phyloP scores from a whole-genome alignment of 768 basidiomycete species.

The Hygrophoropsis aurantiaca region DNA sequence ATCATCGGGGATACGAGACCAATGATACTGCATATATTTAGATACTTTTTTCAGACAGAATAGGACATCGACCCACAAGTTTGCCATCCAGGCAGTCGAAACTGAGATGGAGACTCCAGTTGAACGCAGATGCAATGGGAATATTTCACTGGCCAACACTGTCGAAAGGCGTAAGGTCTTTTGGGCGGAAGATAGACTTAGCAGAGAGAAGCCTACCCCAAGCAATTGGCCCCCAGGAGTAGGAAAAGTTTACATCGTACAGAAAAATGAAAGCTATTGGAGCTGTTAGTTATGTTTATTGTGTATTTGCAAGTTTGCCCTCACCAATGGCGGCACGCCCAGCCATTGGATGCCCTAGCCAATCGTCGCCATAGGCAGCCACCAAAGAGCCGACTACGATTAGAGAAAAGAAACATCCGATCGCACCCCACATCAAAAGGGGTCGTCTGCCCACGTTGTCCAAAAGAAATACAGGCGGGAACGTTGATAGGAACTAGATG shows the following conservation, averaged over 20 bases:
- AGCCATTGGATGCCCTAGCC: constrained; percentile 25
- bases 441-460: constrained; percentile 42
- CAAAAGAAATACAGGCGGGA: constrained; percentile 35
- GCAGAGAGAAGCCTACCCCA: constrained; percentile 17
- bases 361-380: constrained; percentile 26
- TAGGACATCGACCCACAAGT: constrained; percentile 23
- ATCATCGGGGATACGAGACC: constrained; percentile 30
- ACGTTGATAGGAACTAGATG: constrained; percentile 31
- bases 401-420: constrained; percentile 30
- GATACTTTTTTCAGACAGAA: not conserved
- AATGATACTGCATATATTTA: constrained; percentile 15
- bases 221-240: constrained; percentile 33
- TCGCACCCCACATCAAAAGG: constrained; percentile 37
- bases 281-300: constrained; percentile 10
- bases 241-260: constrained; percentile 36
- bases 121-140: constrained; percentile 39
- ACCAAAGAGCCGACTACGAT: constrained; percentile 26
- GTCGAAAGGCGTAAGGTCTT: constrained; percentile 15
- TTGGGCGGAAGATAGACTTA: constrained; percentile 5
- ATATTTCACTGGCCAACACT: constrained; percentile 41
- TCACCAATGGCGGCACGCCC: constrained; percentile 26
- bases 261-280: constrained; percentile 37
- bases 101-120: constrained; percentile 42
- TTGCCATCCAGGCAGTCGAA: constrained; percentile 42
- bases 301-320: constrained; percentile 15